A percentile compares a stretch with the other conserved stretches of the same genome.
Evolutionary conservation across 148 eudicot species (phyloP).

Genomic region (Cornus florida): DNA sequence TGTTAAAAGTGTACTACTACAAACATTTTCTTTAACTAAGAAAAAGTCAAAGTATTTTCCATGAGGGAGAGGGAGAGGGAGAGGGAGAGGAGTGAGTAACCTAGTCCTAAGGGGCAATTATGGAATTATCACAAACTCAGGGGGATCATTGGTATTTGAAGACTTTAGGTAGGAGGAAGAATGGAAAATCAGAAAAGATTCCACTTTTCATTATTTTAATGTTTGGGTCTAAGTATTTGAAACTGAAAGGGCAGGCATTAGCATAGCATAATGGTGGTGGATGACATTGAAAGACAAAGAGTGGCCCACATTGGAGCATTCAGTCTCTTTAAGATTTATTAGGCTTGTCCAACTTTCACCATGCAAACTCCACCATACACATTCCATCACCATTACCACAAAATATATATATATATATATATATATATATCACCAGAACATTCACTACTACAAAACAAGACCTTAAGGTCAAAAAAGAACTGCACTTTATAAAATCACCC

Average conservation of each 20-base stretch:
- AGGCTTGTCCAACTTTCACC: conserved; percentile 30
- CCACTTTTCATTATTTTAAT: conserved; percentile 7
- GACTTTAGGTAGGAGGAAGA: neutral
- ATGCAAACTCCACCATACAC: conserved; percentile 35
- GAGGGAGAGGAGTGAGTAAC: no score
- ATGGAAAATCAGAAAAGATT: neutral
- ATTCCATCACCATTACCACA: conserved; percentile 11
- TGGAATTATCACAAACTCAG: neutral
- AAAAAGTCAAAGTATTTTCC: no score
- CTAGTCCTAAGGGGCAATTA: neutral
- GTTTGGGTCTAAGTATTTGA: neutral
- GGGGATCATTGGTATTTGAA: neutral
- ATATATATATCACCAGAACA: no score
- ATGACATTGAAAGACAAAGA: neutral
- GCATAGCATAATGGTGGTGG: neutral
- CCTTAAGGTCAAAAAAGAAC: neutral
- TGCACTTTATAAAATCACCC: neutral
- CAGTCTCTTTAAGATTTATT: conserved; percentile 6
- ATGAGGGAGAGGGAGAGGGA: no score
- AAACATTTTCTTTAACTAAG: no score
- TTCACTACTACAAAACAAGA: neutral
- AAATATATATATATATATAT: neutral
- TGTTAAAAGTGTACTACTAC: no score
- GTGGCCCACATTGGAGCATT: conserved; percentile 22
- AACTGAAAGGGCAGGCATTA: neutral